Evolutionary conservation across 768 basidiomycete species (phyloP).

Genomic region (Suillus alpinus): DNA sequence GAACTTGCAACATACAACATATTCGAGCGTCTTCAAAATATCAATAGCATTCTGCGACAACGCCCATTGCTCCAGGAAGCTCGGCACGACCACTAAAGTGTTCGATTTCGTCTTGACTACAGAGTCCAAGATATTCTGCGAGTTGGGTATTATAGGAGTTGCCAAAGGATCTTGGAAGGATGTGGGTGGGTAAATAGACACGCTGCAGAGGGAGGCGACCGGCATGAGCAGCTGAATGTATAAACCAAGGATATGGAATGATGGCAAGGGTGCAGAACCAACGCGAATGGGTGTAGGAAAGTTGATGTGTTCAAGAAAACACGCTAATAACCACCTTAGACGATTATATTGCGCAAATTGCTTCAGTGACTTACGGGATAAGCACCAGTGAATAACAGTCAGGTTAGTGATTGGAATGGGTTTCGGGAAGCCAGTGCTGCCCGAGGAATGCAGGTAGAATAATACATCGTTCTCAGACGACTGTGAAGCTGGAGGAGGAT

Average conservation of each 20-base stretch:
- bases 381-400: conserved; percentile 31
- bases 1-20: conserved; percentile 16
- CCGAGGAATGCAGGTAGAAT: conserved; percentile 47
- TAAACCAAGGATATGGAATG: conserved; percentile 21
- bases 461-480: conserved; percentile 18
- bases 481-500: conserved; percentile 6
- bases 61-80: conserved; percentile 25
- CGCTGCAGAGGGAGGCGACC: conserved; percentile 10
- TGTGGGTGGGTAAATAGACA: conserved; percentile 20
- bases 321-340: conserved; percentile 6
- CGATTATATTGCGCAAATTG: not conserved
- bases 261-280: conserved; percentile 16
- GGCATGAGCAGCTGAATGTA: conserved; percentile 16
- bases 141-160: conserved; percentile 19
- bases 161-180: conserved; percentile 11
- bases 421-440: conserved; percentile 48
- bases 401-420: conserved; percentile 35
- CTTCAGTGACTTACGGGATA: conserved; percentile 28
- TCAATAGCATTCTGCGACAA: conserved; percentile 16
- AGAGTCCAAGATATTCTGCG: conserved; percentile 20
- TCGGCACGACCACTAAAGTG: conserved; percentile 17
- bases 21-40: conserved; percentile 12
- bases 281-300: conserved; percentile 3
- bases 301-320: conserved; percentile 8
- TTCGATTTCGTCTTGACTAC: conserved; percentile 12